Conservation (phyloP, 179 eudicot species). For the Pouteria campechiana region DNA sequence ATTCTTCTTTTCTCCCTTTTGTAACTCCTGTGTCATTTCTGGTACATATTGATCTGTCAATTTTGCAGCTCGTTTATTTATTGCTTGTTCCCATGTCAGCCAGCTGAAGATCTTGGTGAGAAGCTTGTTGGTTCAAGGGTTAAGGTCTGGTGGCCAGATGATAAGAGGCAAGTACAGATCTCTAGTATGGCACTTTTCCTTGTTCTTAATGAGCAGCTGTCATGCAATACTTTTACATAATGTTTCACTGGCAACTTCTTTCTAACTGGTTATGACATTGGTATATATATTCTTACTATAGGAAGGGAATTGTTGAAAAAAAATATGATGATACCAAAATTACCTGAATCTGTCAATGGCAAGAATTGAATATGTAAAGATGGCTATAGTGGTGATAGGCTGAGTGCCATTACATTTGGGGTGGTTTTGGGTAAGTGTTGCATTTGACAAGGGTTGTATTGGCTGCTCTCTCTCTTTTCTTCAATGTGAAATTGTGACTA, state of each 20-base stretch:
- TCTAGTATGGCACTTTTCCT: background rate
- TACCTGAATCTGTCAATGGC: too few relatives aligned
- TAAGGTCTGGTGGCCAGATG: conserved; percentile 84
- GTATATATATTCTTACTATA: too few relatives aligned
- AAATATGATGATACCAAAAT: too few relatives aligned
- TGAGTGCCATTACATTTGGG: too few relatives aligned
- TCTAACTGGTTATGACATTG: too few relatives aligned
- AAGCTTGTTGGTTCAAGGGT: conserved; percentile 54
- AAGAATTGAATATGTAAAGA: too few relatives aligned
- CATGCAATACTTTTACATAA: background rate
- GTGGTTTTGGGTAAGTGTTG: too few relatives aligned
- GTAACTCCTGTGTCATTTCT: background rate
- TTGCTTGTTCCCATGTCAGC: conserved; percentile 22
- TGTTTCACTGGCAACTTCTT: background rate
- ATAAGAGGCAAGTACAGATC: conserved; percentile 42
- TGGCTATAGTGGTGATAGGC: too few relatives aligned
- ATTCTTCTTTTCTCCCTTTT: background rate
- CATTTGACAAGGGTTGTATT: too few relatives aligned
- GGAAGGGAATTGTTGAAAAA: too few relatives aligned
- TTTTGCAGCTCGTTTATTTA: background rate
- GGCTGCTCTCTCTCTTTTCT: too few relatives aligned
- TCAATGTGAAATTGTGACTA: too few relatives aligned
- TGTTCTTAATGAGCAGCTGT: background rate
- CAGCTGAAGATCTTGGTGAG: conserved; percentile 23
- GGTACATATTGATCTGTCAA: background rate